phyloP scores from a whole-genome alignment of 306 rosid species.

The Prunus armeniaca region DNA sequence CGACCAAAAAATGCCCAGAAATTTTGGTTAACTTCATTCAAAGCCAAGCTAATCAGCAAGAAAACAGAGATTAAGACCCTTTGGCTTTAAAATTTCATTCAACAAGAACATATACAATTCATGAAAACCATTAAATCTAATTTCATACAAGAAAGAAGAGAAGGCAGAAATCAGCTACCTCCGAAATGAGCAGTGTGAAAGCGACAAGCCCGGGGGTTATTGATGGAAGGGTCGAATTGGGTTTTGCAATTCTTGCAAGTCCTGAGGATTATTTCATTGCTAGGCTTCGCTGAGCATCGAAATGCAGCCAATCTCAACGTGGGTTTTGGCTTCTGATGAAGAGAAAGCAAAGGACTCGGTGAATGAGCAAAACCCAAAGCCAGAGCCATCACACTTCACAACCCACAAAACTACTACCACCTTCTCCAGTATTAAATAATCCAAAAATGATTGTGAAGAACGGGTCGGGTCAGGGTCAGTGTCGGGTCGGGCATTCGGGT shows the following conservation, averaged over 20 bases:
- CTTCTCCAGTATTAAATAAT: not conserved
- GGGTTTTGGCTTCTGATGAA: slow-evolving; percentile 13
- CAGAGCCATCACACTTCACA: slow-evolving; percentile 13
- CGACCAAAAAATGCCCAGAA: not conserved
- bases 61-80: not conserved
- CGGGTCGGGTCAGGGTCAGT: not conserved
- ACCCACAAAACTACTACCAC: not conserved
- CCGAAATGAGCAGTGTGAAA: slow-evolving; percentile 95
- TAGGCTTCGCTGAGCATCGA: slow-evolving; percentile 49
- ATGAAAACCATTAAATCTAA: not conserved
- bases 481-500: too few species aligned
- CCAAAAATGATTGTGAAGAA: not conserved
- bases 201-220: slow-evolving; percentile 75
- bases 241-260: slow-evolving; percentile 93
- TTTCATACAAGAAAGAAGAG: not conserved
- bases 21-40: not conserved
- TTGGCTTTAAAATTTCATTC: not conserved
- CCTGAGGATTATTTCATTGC: slow-evolving; percentile 35
- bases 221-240: slow-evolving; percentile 65
- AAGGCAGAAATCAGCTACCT: slow-evolving; percentile 34
- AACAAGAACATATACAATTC: not conserved
- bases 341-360: slow-evolving; percentile 20
- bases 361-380: slow-evolving; percentile 33
- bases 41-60: not conserved
- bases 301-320: slow-evolving; percentile 21